A percentile compares a stretch with the other conserved stretches of the same genome.
phyloP scores from a whole-genome alignment of 2,329 filamentous ascomycete genomes.

The Ceratocystis huliohia region DNA sequence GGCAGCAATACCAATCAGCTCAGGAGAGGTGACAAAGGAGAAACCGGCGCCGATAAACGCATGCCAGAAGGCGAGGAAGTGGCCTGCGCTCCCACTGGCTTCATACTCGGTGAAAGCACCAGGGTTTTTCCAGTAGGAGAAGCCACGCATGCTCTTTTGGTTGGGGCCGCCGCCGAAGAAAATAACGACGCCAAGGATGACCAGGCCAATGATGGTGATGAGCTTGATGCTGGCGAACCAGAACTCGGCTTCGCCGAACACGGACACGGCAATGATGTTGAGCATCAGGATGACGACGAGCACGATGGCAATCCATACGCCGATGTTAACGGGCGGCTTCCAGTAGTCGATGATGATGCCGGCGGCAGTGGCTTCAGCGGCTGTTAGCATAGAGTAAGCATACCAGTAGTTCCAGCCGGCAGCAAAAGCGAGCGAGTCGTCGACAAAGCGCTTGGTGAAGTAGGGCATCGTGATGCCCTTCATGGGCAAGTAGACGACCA shows the following conservation, averaged over 20 bases:
- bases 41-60: conserved; percentile 47
- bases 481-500: conserved; percentile 43
- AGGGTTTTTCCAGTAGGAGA: conserved; percentile 30
- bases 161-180: conserved; percentile 44
- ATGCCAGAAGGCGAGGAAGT: conserved; percentile 47
- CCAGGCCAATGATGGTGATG: conserved; percentile 44
- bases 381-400: conserved; percentile 45
- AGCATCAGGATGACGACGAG: conserved; percentile 41
- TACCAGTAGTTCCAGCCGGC: conserved; percentile 52
- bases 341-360: conserved; percentile 50
- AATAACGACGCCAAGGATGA: conserved; percentile 43
- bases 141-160: conserved; percentile 36
- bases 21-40: conserved; percentile 49
- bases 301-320: conserved; percentile 48
- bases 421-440: conserved; percentile 44
- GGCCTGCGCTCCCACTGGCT: conserved; percentile 34
- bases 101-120: conserved; percentile 39
- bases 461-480: conserved; percentile 46
- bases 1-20: conserved; percentile 51
- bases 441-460: conserved; percentile 43
- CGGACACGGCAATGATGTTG: conserved; percentile 44
- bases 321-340: conserved; percentile 39
- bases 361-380: conserved; percentile 45
- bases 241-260: conserved; percentile 51
- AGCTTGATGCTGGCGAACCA: conserved; percentile 50